phyloP scores from a whole-genome alignment of 129 eudicot species.

The Arctium minus region DNA sequence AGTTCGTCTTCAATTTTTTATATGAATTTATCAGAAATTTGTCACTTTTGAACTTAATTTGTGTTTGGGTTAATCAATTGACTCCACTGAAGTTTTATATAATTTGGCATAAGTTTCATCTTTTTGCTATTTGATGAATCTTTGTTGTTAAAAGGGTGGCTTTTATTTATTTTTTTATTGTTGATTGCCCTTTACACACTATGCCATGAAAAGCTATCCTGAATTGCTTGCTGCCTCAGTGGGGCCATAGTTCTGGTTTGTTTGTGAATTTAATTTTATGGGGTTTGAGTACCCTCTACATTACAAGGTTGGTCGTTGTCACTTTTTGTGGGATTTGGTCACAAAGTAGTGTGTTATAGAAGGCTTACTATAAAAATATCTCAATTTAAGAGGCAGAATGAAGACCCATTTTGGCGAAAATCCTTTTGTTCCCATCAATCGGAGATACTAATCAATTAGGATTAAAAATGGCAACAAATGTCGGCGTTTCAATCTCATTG shows the following conservation, averaged over 20 bases:
- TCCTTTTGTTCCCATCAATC: not conserved
- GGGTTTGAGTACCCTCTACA: not conserved
- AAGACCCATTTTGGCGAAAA: not conserved
- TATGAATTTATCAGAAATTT: not conserved
- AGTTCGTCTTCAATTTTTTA: not conserved
- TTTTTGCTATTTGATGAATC: not conserved
- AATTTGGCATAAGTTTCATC: not conserved
- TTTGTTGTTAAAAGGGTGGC: not conserved
- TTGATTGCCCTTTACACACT: too few species aligned
- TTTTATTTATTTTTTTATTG: not conserved
- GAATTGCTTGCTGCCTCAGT: not conserved
- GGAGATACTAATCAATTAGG: not conserved
- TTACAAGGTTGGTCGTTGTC: not conserved
- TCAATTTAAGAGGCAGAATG: not conserved
- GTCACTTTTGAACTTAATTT: not conserved
- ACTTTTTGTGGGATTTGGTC: not conserved
- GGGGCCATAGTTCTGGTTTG: not conserved
- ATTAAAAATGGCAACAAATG: conserved; percentile 56
- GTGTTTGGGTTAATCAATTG: not conserved
- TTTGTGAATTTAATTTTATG: not conserved
- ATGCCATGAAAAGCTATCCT: not conserved
- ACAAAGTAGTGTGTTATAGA: not conserved
- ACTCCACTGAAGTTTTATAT: not conserved
- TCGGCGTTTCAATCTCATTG: conserved; percentile 63
- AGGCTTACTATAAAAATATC: not conserved